These are phyloP conservation scores for Botrytis elliptica DNA, from an alignment of 2,329 filamentous ascomycete genomes.

Conservation along the genomic window DNA sequence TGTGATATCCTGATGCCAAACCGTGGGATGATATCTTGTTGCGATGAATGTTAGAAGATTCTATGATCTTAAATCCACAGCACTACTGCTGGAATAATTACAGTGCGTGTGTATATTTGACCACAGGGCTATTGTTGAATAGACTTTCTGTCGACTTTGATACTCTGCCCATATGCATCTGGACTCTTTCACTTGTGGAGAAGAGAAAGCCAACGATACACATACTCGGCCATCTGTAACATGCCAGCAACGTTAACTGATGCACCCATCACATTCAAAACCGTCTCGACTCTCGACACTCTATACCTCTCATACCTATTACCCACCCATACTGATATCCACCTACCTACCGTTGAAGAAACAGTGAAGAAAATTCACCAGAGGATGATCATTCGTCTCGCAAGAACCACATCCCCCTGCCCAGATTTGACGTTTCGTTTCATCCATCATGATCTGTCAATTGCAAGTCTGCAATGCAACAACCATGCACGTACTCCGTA, in stretches of 20 bases:
- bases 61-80: not conserved
- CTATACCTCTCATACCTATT: not conserved
- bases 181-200: not conserved
- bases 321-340: not conserved
- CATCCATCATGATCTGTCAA: constrained; percentile 15
- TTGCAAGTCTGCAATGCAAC: constrained; percentile 1
- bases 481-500: not conserved
- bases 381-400: not conserved
- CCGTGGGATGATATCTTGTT: not conserved
- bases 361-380: not conserved
- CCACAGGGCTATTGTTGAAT: not conserved
- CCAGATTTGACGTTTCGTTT: not conserved
- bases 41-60: not conserved
- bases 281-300: not conserved
- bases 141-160: constrained; percentile 4
- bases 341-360: not conserved
- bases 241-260: not conserved
- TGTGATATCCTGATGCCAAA: not conserved
- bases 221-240: constrained; percentile 11
- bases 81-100: not conserved
- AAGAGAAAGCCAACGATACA: constrained; percentile 9
- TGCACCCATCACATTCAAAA: not conserved
- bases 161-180: not conserved
- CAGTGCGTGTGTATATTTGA: not conserved
- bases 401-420: not conserved